These are phyloP conservation scores for Cladosporium velox DNA, from an alignment of 2,329 filamentous ascomycete genomes.

Conservation along the genomic window DNA sequence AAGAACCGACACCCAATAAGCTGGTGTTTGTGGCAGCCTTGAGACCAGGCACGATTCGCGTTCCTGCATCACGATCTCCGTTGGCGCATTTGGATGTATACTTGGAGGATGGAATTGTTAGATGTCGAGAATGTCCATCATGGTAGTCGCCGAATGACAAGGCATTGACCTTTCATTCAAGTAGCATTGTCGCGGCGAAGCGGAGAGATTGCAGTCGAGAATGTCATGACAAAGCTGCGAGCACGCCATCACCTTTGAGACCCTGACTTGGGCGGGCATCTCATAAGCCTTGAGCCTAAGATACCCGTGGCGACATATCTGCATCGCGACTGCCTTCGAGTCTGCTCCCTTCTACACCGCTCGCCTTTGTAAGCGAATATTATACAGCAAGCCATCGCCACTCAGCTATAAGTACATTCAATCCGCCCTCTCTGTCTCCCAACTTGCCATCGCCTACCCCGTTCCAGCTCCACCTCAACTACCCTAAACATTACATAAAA, in stretches of 20 bases:
- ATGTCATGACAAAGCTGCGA: background rate
- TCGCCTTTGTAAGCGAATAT: conserved; percentile 10
- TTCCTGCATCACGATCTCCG: conserved; percentile 13
- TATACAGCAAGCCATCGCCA: background rate
- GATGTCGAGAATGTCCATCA: background rate
- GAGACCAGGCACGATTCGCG: conserved; percentile 9
- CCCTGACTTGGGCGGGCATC: background rate
- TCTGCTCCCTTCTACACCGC: conserved; percentile 8
- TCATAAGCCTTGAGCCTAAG: background rate
- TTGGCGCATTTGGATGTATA: background rate
- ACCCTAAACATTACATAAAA: conserved; percentile 17
- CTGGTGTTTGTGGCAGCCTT: background rate
- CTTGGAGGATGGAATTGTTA: too few relatives aligned
- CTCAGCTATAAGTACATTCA: conserved; percentile 9
- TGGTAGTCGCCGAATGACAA: background rate
- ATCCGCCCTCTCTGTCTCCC: background rate
- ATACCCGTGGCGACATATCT: background rate
- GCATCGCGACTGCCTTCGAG: background rate
- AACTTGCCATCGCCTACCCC: background rate
- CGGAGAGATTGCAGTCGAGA: background rate
- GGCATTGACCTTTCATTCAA: background rate
- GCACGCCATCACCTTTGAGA: conserved; percentile 7
- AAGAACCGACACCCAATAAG: conserved; percentile 9
- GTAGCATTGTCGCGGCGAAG: conserved; percentile 1
- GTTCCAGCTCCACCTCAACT: background rate